A percentile compares a stretch with the other conserved stretches of the same genome.
phyloP scores from a whole-genome alignment of 352 stramenopile genomes.

The Globisporangium paroecandrum region DNA sequence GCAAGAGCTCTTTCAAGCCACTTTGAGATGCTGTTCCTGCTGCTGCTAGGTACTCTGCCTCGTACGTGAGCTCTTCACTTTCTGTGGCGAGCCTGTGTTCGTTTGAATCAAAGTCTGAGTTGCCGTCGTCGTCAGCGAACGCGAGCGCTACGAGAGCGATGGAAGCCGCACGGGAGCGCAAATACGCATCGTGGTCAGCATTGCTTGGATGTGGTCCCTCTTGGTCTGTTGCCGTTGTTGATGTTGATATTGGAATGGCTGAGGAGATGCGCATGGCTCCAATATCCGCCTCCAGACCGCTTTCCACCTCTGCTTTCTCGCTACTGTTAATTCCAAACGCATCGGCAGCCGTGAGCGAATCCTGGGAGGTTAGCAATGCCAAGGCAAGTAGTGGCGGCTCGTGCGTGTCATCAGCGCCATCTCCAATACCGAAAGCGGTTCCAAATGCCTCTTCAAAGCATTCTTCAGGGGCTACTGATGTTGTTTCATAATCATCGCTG shows the following conservation, averaged over 20 bases:
- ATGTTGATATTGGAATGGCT: neutral
- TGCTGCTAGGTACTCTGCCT: neutral
- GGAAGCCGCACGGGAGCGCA: constrained; percentile 5
- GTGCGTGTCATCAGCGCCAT: neutral
- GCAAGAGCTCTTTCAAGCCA: neutral
- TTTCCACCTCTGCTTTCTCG: neutral
- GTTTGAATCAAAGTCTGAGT: neutral
- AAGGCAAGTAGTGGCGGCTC: neutral
- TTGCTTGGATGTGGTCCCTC: neutral
- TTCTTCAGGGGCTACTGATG: neutral
- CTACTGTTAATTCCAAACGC: neutral
- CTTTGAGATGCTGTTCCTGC: neutral
- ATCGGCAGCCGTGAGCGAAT: neutral
- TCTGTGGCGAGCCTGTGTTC: neutral
- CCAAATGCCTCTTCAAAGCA: neutral
- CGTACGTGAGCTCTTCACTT: neutral
- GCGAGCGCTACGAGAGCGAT: constrained; percentile 19
- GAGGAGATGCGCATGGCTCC: neutral
- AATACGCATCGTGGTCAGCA: neutral
- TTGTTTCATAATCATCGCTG: neutral
- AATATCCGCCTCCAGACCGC: neutral
- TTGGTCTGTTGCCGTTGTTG: neutral
- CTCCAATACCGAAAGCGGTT: neutral
- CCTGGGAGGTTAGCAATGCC: neutral
- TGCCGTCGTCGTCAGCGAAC: constrained; percentile 11